Conservation (phyloP, 495 filamentous ascomycete genomes). For the Penicillium riverlandense region DNA sequence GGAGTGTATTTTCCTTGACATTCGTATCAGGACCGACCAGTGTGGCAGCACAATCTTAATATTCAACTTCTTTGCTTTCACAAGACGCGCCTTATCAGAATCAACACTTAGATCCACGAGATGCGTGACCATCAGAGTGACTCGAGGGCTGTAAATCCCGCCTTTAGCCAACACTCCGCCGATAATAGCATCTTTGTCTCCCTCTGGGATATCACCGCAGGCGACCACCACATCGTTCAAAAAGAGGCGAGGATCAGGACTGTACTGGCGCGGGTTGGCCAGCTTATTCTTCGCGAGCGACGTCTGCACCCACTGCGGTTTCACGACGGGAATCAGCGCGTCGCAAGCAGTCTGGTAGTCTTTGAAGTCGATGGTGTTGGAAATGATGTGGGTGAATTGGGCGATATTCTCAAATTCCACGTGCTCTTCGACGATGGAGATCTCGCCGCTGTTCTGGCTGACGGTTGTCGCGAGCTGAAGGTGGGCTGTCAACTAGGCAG, state of each 20-base stretch:
- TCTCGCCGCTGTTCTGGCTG: slow-evolving; percentile 48
- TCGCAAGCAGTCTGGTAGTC: slow-evolving; percentile 65
- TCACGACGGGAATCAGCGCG: slow-evolving; percentile 76
- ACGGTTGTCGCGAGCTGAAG: slow-evolving; percentile 29
- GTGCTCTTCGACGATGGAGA: slow-evolving; percentile 34
- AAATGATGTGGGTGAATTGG: slow-evolving; percentile 74
- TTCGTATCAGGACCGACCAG: slow-evolving; percentile 50
- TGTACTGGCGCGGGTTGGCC: slow-evolving; percentile 75
- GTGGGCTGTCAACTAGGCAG: not conserved
- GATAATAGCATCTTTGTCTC: slow-evolving; percentile 85
- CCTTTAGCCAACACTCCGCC: slow-evolving; percentile 87
- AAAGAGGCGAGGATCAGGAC: slow-evolving; percentile 83
- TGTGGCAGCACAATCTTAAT: slow-evolving; percentile 90
- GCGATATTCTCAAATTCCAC: slow-evolving; percentile 44
- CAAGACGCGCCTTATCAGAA: slow-evolving; percentile 61
- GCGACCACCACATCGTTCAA: slow-evolving; percentile 75
- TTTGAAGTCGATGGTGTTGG: slow-evolving; percentile 79
- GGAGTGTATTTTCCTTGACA: not conserved
- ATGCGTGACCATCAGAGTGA: slow-evolving; percentile 75
- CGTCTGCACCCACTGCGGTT: slow-evolving; percentile 67
- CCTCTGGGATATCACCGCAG: slow-evolving; percentile 74
- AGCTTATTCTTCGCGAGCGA: slow-evolving; percentile 61
- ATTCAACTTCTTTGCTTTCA: slow-evolving; percentile 53
- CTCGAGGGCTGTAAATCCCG: slow-evolving; percentile 62
- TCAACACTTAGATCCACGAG: slow-evolving; percentile 77